phyloP scores from a whole-genome alignment of 2,329 filamentous ascomycete species.

The Microcera coccophila region DNA sequence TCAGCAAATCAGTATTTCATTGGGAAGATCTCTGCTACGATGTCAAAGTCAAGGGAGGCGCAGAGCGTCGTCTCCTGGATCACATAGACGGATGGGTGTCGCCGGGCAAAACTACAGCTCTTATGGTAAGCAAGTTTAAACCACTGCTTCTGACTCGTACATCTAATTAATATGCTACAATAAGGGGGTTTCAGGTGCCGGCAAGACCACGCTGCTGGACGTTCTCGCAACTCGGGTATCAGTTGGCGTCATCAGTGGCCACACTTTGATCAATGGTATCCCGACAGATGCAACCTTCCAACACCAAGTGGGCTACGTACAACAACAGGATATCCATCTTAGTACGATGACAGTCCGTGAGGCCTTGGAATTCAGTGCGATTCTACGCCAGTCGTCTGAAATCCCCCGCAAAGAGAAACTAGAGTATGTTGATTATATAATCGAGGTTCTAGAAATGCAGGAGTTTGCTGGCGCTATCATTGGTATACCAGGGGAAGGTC shows the following conservation, averaged over 20 bases:
- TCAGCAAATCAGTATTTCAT: constrained; percentile 51
- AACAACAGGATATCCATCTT: constrained; percentile 53
- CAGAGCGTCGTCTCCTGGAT: constrained; percentile 61
- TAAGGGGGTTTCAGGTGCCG: constrained; percentile 10
- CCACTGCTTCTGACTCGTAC: neutral
- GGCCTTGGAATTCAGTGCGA: constrained; percentile 34
- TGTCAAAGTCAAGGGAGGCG: constrained; percentile 59
- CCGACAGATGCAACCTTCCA: constrained; percentile 62
- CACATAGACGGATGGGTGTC: constrained; percentile 73
- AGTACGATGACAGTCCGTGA: constrained; percentile 39
- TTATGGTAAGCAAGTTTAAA: constrained; percentile 52
- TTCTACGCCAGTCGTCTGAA: constrained; percentile 38
- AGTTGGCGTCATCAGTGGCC: constrained; percentile 62
- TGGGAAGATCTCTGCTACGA: constrained; percentile 63
- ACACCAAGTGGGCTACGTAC: constrained; percentile 64
- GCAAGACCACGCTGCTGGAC: constrained; percentile 60
- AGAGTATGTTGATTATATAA: constrained; percentile 46
- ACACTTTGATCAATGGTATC: constrained; percentile 63
- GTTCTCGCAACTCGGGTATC: constrained; percentile 63
- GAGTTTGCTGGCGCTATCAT: constrained; percentile 51
- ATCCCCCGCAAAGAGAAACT: constrained; percentile 43
- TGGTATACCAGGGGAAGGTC: constrained; percentile 32
- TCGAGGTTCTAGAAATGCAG: constrained; percentile 48
- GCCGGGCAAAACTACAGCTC: constrained; percentile 66
- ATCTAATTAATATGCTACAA: too few species aligned